Conservation (phyloP, 108 stramenopile species). For the Schizochytrium sp. region DNA sequence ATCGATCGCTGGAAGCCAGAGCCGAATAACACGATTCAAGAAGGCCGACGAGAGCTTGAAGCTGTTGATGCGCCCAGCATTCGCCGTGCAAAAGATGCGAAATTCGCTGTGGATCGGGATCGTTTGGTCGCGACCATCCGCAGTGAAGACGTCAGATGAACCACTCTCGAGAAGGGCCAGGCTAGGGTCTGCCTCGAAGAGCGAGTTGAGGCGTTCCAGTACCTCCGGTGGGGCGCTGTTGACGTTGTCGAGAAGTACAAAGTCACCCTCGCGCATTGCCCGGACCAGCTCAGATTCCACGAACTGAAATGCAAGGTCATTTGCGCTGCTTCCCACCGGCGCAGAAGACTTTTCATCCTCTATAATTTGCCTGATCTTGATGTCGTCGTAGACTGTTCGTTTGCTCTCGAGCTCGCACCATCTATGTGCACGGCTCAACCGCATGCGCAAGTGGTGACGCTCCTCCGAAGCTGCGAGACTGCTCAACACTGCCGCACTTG, state of each 20-base stretch:
- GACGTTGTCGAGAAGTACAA: constrained; percentile 32
- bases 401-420: background rate
- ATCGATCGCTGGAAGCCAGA: constrained; percentile 25
- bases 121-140: background rate
- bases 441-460: background rate
- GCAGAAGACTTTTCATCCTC: background rate
- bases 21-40: constrained; percentile 13
- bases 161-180: constrained; percentile 4
- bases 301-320: constrained; percentile 15
- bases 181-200: constrained; percentile 14
- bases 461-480: background rate
- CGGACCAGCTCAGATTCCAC: constrained; percentile 21
- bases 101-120: background rate
- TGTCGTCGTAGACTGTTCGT: background rate
- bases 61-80: background rate
- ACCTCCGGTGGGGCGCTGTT: constrained; percentile 29
- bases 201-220: constrained; percentile 29
- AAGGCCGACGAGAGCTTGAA: constrained; percentile 24
- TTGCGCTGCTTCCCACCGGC: background rate
- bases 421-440: background rate
- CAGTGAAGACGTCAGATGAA: background rate
- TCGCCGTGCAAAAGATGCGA: constrained; percentile 8
- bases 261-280: constrained; percentile 24
- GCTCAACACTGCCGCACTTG: background rate
- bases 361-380: background rate